Base-by-base conservation (phyloP, 306 rosid species). In the Vigna angularis region DNA sequence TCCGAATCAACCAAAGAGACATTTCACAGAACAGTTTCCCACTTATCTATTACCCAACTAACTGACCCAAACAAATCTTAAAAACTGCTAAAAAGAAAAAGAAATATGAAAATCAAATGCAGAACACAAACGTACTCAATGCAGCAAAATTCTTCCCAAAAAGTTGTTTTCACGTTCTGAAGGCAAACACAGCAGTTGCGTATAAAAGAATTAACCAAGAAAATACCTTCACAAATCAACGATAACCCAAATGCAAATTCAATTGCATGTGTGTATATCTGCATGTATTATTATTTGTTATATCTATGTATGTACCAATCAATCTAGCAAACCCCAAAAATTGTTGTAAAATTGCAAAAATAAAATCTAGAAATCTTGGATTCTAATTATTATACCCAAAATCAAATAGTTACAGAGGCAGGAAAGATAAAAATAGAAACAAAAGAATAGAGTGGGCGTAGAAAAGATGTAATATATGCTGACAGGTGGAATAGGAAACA, bases 61-160 rank as follows among this genome's bases (percentile, higher is more conserved):
- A 58, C 74, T 66, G 66, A 63, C 66, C 47, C 38, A 75, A 66
- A 76, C 52, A 72, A 69, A 71, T 34, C 83, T 73, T 30, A 69
- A 30, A 81, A 47, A 66, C 74, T 42, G 59, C 76, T 51, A 50
- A 75, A 61, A 52, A 13, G 20, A 80, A 42, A 5, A 20, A 49
- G 5, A 2, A 49, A 62, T 63, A 38, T 0, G 8, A 24, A 66
- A 9, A 50, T 79, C n/a, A 76, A 68, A 58, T 69, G 81, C 75
- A 71, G 57, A 79, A 62, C 26, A 81, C n/a, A 36, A 85, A 67
- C 78, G 66, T 76, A 74, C 86, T 77, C 83, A 87, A 83, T 83
- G 83, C 70, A 74, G 74, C 73, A 66, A 71, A 75, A 12, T 79
- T 48, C 72, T 74, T 68, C 47, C 13, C 20, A 20, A 65, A 44